These are phyloP conservation scores for Sextonia rubra DNA, from an alignment of 164 flowering plant genomes.

Conservation along the genomic window DNA sequence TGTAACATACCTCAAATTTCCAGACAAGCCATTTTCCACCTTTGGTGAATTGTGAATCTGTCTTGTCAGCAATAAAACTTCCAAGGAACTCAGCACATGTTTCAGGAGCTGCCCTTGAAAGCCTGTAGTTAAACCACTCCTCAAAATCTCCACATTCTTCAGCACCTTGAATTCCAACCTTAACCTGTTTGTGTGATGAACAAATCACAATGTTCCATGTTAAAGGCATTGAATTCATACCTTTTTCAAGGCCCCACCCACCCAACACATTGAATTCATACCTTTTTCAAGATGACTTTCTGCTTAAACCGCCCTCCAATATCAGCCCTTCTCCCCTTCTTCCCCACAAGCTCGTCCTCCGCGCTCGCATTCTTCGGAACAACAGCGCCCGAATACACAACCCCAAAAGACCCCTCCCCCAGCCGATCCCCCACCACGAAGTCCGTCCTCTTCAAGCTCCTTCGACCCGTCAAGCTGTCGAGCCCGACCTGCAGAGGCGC, in stretches of 20 bases:
- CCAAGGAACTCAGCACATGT: conserved; percentile 96
- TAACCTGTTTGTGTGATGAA: conserved; percentile 46
- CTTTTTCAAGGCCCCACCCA: no score
- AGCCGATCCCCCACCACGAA: conserved; percentile 61
- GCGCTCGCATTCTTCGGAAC: conserved; percentile 62
- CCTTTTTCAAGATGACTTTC: conserved; percentile 88
- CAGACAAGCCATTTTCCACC: conserved; percentile 98
- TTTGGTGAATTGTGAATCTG: conserved; percentile 57
- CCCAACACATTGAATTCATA: background rate
- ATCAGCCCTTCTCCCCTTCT: conserved; percentile 33
- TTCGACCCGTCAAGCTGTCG: conserved; percentile 56
- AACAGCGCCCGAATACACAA: conserved; percentile 78
- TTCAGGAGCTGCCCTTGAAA: conserved; percentile 98
- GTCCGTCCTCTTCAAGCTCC: conserved; percentile 67
- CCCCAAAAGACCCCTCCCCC: conserved; percentile 94
- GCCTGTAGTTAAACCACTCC: conserved; percentile 95
- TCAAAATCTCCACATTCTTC: conserved; percentile 88
- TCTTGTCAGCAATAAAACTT: conserved; percentile 79
- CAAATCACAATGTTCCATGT: background rate
- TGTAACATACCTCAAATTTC: conserved; percentile 81
- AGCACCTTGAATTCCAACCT: conserved; percentile 83
- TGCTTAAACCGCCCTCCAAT: conserved; percentile 61
- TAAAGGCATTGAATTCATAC: no score
- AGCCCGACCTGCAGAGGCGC: conserved; percentile 79
- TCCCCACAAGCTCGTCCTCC: conserved; percentile 34